These are phyloP conservation scores for Infundibulicybe gibba DNA, from an alignment of 768 basidiomycete genomes.

Conservation along the genomic window DNA sequence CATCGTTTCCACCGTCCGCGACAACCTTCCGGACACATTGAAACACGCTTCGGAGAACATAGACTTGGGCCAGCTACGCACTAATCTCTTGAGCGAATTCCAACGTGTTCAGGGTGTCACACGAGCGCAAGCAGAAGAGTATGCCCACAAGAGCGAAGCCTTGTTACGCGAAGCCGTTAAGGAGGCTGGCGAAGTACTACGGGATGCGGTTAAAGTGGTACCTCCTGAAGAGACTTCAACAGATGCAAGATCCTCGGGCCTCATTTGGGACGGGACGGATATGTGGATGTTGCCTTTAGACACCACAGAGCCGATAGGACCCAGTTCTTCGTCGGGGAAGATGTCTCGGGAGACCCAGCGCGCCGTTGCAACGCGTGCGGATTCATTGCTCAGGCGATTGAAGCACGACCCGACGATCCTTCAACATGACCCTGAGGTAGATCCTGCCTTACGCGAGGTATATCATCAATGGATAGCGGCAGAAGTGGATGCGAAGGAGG, in stretches of 20 bases:
- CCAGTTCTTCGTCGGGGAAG: slow-evolving; percentile 9
- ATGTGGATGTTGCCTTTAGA: slow-evolving; percentile 71
- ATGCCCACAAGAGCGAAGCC: slow-evolving; percentile 70
- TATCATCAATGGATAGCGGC: slow-evolving; percentile 56
- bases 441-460: slow-evolving; percentile 47
- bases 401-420: slow-evolving; percentile 74
- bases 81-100: slow-evolving; percentile 60
- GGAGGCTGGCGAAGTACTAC: slow-evolving; percentile 78
- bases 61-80: slow-evolving; percentile 67
- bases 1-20: slow-evolving; percentile 65
- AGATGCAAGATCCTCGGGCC: slow-evolving; percentile 24
- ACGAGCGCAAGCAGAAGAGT: slow-evolving; percentile 79
- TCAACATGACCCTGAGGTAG: slow-evolving; percentile 69
- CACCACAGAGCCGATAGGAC: slow-evolving; percentile 1
- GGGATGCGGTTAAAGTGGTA: slow-evolving; percentile 89
- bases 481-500: slow-evolving; percentile 49
- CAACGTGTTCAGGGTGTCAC: slow-evolving; percentile 74
- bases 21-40: slow-evolving; percentile 62
- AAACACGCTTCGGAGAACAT: slow-evolving; percentile 59
- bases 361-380: slow-evolving; percentile 70
- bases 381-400: slow-evolving; percentile 70
- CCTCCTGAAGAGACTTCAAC: slow-evolving; percentile 60
- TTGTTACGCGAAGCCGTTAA: slow-evolving; percentile 66
- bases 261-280: slow-evolving; percentile 84
- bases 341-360: slow-evolving; percentile 36